Conservation (phyloP, 805 yeast species). For the Sugiyamaella boreocaroliniensis region DNA sequence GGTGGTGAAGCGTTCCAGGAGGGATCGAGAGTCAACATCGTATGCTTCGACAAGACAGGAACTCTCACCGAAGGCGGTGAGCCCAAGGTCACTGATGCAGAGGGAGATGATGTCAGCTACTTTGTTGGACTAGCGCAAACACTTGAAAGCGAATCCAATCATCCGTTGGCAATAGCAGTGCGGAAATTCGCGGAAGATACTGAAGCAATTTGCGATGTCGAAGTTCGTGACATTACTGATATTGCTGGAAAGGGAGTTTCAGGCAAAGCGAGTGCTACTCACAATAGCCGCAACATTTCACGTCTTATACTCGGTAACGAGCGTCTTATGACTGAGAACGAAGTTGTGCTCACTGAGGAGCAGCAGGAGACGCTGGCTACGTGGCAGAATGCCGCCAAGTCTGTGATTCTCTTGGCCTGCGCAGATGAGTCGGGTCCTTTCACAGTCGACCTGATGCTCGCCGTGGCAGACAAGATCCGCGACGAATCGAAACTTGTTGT, state of each 20-base stretch:
- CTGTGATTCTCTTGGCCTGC: constrained; percentile 52
- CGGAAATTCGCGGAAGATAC: not conserved
- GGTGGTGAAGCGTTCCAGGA: constrained; percentile 82
- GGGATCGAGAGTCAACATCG: constrained; percentile 53
- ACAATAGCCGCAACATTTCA: constrained; percentile 24
- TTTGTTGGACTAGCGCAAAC: constrained; percentile 48
- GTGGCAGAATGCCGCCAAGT: constrained; percentile 62
- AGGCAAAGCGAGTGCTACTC: not conserved
- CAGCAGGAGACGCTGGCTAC: constrained; percentile 29
- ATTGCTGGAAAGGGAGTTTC: constrained; percentile 55
- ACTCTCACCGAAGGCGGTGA: constrained; percentile 63
- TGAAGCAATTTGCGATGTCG: not conserved
- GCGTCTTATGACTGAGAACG: constrained; percentile 44
- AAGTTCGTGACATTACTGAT: constrained; percentile 34
- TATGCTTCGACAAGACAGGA: constrained; percentile 77
- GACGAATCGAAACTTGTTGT: constrained; percentile 53
- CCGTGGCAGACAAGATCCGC: constrained; percentile 49
- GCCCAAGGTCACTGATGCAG: constrained; percentile 45
- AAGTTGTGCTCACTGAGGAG: constrained; percentile 16
- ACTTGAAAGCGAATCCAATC: constrained; percentile 57
- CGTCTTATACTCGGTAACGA: constrained; percentile 50
- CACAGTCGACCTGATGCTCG: constrained; percentile 43
- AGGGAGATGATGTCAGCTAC: constrained; percentile 13
- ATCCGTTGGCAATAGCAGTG: constrained; percentile 47
- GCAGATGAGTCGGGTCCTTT: constrained; percentile 13